phyloP scores from a whole-genome alignment of 2,329 filamentous ascomycete species.

The Cladosporium sp. region DNA sequence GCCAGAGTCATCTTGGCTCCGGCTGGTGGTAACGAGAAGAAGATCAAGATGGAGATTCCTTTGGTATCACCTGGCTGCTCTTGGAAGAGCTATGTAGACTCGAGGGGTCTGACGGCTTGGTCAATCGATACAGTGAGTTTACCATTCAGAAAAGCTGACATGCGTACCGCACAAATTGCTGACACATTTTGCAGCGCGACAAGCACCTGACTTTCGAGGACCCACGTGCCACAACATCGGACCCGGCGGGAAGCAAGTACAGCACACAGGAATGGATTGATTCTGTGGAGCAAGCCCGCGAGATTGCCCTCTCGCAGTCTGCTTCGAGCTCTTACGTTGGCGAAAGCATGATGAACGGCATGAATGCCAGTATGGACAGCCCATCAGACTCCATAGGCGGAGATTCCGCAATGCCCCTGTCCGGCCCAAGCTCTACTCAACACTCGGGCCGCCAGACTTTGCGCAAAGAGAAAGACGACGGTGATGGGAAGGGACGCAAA shows the following conservation, averaged over 20 bases:
- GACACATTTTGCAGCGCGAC: constrained; percentile 64
- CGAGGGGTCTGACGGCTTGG: constrained; percentile 87
- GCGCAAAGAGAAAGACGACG: constrained; percentile 49
- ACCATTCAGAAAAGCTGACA: too few species aligned
- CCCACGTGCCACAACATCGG: constrained; percentile 69
- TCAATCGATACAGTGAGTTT: constrained; percentile 81
- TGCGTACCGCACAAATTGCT: neutral
- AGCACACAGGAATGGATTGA: constrained; percentile 92
- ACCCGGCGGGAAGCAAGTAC: constrained; percentile 64
- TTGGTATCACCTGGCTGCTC: constrained; percentile 72
- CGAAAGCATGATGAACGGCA: constrained; percentile 48
- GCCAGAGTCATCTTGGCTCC: constrained; percentile 88
- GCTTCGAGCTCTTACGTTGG: constrained; percentile 63
- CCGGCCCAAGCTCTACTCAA: constrained; percentile 28
- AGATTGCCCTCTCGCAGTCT: constrained; percentile 77
- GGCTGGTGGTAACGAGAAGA: constrained; percentile 92
- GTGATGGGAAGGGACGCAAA: constrained; percentile 57
- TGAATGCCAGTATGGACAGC: constrained; percentile 66
- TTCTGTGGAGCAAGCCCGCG: constrained; percentile 79
- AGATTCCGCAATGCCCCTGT: constrained; percentile 40
- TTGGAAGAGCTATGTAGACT: constrained; percentile 79
- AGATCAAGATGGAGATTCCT: constrained; percentile 89
- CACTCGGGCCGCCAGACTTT: constrained; percentile 38
- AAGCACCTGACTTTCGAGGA: constrained; percentile 95
- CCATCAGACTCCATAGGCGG: constrained; percentile 72